phyloP scores from a whole-genome alignment of 495 filamentous ascomycete genomes.

The Hypoxylon intermedium region DNA sequence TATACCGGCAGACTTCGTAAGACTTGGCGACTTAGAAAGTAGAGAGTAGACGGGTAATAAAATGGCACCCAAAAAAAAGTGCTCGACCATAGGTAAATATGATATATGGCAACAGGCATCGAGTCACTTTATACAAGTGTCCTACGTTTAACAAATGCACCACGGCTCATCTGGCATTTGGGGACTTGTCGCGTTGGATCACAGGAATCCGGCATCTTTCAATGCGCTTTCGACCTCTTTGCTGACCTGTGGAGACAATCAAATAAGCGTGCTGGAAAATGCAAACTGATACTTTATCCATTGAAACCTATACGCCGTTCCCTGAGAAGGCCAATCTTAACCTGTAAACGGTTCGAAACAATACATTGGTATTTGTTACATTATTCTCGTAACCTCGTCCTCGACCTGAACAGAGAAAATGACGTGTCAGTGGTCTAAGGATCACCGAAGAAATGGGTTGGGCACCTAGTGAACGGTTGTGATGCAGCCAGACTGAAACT shows the following conservation, averaged over 20 bases:
- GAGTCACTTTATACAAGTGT: constrained; percentile 27
- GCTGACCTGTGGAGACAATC: constrained; percentile 44
- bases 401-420: constrained; percentile 74
- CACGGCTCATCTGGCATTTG: constrained; percentile 6
- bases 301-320: constrained; percentile 35
- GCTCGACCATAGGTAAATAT: constrained; percentile 6
- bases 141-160: constrained; percentile 21
- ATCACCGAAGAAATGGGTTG: constrained; percentile 31
- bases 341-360: constrained; percentile 32
- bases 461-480: neutral
- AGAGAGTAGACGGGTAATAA: too few species aligned
- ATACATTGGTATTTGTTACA: constrained; percentile 64
- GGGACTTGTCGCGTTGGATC: constrained; percentile 31
- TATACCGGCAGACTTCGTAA: constrained; percentile 3
- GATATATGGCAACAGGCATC: constrained; percentile 3
- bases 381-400: constrained; percentile 95
- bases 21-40: constrained; percentile 12
- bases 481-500: neutral
- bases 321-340: constrained; percentile 10
- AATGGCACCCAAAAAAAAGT: neutral
- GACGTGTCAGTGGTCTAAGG: constrained; percentile 62
- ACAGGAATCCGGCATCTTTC: constrained; percentile 49
- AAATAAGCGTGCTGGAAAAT: constrained; percentile 41
- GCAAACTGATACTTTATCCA: constrained; percentile 28
- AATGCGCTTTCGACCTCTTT: constrained; percentile 47